Evolutionary conservation across 495 filamentous ascomycete genomes (phyloP).

Genomic region (Aspergillus steynii): DNA sequence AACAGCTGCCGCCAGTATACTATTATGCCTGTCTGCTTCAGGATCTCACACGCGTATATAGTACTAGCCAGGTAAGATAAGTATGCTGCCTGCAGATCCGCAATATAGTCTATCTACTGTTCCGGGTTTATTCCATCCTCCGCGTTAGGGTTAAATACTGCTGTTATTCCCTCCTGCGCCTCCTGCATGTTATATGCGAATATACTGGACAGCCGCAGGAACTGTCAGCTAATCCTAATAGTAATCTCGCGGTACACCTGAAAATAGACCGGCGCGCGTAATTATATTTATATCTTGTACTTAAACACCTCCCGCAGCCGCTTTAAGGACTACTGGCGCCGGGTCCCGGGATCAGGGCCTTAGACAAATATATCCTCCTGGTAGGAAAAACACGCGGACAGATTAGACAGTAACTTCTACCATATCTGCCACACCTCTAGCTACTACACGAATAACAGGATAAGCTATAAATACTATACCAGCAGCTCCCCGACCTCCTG

Average conservation of each 20-base stretch:
- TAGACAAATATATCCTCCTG: too few relatives aligned
- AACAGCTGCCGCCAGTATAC: conserved; percentile 13
- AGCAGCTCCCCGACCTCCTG: conserved; percentile 21
- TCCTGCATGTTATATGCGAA: conserved; percentile 1
- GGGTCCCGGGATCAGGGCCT: conserved; percentile 5
- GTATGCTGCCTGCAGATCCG: conserved; percentile 15
- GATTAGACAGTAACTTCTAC: too few relatives aligned
- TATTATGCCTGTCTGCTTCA: conserved; percentile 13
- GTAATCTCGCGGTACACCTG: conserved; percentile 15
- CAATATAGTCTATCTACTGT: conserved; percentile 10
- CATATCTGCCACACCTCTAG: conserved; percentile 4
- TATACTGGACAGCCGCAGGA: not conserved
- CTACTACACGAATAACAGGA: conserved; percentile 20
- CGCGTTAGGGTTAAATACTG: not conserved
- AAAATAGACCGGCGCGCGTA: too few relatives aligned
- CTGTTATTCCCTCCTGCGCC: not conserved
- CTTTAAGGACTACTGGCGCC: not conserved
- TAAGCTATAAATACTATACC: conserved; percentile 26
- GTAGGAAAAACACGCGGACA: too few relatives aligned
- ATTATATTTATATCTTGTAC: too few relatives aligned
- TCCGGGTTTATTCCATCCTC: not conserved
- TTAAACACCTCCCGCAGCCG: conserved; percentile 6
- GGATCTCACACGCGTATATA: conserved; percentile 18
- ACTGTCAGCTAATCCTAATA: conserved; percentile 13
- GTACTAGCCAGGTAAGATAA: conserved; percentile 16